Evolutionary conservation across 768 basidiomycete genomes (phyloP), one percentile per base, ranked within the genome.

Genomic region (Kwoniella mangroviensis): DNA sequence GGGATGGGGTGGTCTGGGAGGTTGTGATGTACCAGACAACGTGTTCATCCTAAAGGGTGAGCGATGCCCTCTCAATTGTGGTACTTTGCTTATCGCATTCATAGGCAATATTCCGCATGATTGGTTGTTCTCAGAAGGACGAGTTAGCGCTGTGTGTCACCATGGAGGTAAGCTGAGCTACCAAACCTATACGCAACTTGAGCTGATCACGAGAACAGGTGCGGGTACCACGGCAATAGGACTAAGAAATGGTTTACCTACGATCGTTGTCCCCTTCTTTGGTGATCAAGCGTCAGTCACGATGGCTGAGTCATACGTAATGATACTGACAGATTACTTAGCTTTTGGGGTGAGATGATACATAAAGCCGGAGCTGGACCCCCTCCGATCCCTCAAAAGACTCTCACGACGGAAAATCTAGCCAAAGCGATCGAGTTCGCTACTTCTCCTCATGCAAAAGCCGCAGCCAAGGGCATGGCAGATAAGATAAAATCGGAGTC

Each of bases 171-270:
- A 69, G 76, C 68, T 12, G 41, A n/a, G 24, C 13, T 53, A 13
- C 45, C n/a, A 2, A 52, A 1, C n/a, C n/a, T n/a, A 13, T 22
- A 21, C 9, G 13, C 26, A 26, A 40, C 13, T 43, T 28, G 49
- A 28, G 60, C 67, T 68, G 65, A 70, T 26, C 19, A 19, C 19
- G 15, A 42, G 4, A 12, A 19, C 43, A 77, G 77, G 89, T 3
- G 89, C 89, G 9, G 89, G 89, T 0, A 90, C 89, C 0, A 89
- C 88, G 10, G 88, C 89, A 0, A 87, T 88, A 41, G 89, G 89
- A 0, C 82, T 90, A 6, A 82, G 87, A 3, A 87, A 88, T 69
- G 88, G 88, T 0, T 81, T 86, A 10, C 89, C 89, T 1, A 89
- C 88, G 0, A 85, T 89, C 10, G 86, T 90, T 3, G 87, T 89